Evolutionary conservation across 352 stramenopile species (phyloP), one percentile per base, ranked within the genome.

Genomic region (Salisapilia sapeloensis): DNA sequence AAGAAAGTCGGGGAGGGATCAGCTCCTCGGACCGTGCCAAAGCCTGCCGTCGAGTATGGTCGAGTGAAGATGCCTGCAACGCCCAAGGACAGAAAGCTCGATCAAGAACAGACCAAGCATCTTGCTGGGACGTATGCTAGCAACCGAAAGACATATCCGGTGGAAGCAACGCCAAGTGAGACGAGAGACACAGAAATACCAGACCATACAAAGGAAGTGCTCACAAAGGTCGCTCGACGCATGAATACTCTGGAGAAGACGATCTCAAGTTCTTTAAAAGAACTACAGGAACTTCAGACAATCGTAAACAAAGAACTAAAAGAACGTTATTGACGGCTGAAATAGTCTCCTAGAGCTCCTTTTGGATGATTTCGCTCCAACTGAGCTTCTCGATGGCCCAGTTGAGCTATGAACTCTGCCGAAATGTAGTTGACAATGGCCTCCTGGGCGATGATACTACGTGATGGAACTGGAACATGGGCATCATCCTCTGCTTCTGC

Each of bases 391-490:
- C 62, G 42, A 25, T 55, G 45, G 4, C 37, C 40, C 17, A 67
- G 42, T 12, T 29, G 39, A 8, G 57, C 46, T 8, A 84, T 44
- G 19, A 89, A 44, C 5, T 56, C 47, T 47, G 83, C 66, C 7
- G 81, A 46, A 22, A 89, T 55, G 5, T 64, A 69, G 29, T 89
- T 89, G 43, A 54, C 74, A 4, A 83, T 49, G 4, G 66, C 57
- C 33, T 89, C 74, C 64, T 86, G 74, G 9, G 71, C 64, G 14
- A 89, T 44, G 19, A 89, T 84, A 35, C 69, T 85, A 26, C 70
- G 72, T 1, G 69, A 74, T 2, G 74, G 74, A 23, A 89, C 66
- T 18, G 69, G 70, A 20, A 63, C 82, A 8, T 29, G 27, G 2
- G 12, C 24, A 4, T 60, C 40, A 38, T 89, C 74, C 14, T 52